These are phyloP conservation scores for Rauvolfia tetraphylla DNA, from an alignment of 257 asterid genomes.

Conservation along the genomic window DNA sequence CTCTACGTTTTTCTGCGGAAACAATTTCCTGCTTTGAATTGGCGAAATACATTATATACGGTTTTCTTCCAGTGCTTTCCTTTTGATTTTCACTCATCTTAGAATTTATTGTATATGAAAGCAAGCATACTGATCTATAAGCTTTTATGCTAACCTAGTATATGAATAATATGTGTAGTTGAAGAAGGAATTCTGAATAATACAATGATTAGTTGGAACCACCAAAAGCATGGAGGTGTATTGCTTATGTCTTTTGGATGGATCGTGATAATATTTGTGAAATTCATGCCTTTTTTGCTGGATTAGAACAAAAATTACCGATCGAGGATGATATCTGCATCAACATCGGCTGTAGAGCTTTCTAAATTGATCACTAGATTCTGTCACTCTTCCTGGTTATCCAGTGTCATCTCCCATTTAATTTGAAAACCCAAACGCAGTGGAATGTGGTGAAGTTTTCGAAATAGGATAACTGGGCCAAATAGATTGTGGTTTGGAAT, in stretches of 20 bases:
- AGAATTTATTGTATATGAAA: neutral
- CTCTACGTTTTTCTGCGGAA: too few species aligned
- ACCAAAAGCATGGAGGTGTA: neutral
- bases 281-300: neutral
- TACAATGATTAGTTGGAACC: neutral
- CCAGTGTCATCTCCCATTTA: neutral
- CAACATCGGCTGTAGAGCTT: neutral
- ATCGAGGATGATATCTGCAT: neutral
- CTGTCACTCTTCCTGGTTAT: neutral
- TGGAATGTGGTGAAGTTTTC: neutral
- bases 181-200: neutral
- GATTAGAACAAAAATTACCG: neutral
- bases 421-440: neutral
- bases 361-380: neutral
- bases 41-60: neutral
- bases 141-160: neutral
- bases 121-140: too few species aligned
- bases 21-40: neutral
- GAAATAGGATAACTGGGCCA: neutral
- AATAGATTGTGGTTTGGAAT: neutral
- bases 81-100: too few species aligned
- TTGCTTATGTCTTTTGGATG: neutral
- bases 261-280: neutral
- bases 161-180: neutral
- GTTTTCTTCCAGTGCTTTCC: neutral